phyloP scores from a whole-genome alignment of 2,329 filamentous ascomycete species.

The Camptophora hylomeconis region DNA sequence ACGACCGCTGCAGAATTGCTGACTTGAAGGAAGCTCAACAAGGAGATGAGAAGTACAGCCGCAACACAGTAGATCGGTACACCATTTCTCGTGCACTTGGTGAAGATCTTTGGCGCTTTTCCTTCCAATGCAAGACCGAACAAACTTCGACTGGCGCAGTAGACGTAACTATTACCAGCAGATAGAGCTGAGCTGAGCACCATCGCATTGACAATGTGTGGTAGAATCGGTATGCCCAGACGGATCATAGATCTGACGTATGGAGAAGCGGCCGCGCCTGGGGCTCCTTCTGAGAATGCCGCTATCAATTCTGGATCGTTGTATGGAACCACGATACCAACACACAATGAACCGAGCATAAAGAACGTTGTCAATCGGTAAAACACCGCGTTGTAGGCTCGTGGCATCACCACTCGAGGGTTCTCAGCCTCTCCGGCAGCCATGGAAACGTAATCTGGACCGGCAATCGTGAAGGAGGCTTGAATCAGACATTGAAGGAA shows the following conservation, averaged over 20 bases:
- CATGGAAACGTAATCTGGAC: constrained; percentile 53
- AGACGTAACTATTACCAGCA: constrained; percentile 56
- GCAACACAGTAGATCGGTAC: constrained; percentile 64
- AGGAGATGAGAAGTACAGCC: constrained; percentile 52
- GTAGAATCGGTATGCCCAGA: constrained; percentile 48
- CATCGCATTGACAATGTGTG: constrained; percentile 61
- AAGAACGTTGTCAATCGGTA: constrained; percentile 67
- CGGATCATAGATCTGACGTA: constrained; percentile 55
- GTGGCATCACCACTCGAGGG: constrained; percentile 55
- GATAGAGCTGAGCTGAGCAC: constrained; percentile 56
- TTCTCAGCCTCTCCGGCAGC: constrained; percentile 59
- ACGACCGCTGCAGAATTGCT: constrained; percentile 53
- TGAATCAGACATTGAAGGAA: constrained; percentile 64
- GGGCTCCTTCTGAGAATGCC: constrained; percentile 45
- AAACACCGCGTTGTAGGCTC: constrained; percentile 66
- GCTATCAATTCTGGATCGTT: constrained; percentile 48
- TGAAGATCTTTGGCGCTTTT: constrained; percentile 52
- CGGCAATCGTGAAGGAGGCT: constrained; percentile 54
- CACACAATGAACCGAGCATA: constrained; percentile 57
- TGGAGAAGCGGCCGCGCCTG: constrained; percentile 57
- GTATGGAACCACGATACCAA: constrained; percentile 60
- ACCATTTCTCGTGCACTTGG: constrained; percentile 47
- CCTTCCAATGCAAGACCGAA: constrained; percentile 57
- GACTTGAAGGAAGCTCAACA: constrained; percentile 63
- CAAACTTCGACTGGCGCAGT: constrained; percentile 55